Base-by-base conservation (phyloP, 164 flowering plant species). In the Stephania cephalantha region DNA sequence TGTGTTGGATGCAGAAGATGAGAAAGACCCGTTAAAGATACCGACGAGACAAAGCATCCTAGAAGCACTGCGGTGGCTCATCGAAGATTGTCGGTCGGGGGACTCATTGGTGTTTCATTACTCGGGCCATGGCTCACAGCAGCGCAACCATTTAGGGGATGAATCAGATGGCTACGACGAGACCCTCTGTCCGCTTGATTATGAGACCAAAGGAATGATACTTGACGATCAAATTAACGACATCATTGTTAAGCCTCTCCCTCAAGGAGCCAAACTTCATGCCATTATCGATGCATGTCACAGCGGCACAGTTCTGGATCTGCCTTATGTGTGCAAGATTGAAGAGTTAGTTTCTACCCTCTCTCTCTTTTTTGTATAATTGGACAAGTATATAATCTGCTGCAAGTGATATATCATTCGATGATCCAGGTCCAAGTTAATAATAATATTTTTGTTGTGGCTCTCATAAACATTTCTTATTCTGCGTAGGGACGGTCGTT, bases 31-130 rank as follows among this genome's bases (percentile, higher is more conserved):
- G 11, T 18, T 7, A 0, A 70, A 74, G 74, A 80, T 83, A 6
- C 98, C 98, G 9, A 91, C 95, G 1, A 94, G 84, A 69, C 46
- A 71, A 50, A 94, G 91, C 82, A 88, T 94, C 29, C 69, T 75
- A 69, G 73, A 12, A 78, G 91, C 94, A n/a, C 45, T 94, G 79
- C 77, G 76, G 15, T 91, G 97, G 98, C 91, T 93, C 8, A 82
- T 91, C 9, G 72, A 83, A 22, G 93, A 82, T 11, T 83, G 88
- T 76, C 83, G 77, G 72, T 58, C 90, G 1, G 94, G 97, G 7
- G 98, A 94, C 81, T 94, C 98, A 1, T 74, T 94, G 75, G 91
- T 94, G 75, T 92, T 94, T 75, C 88, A 89, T 84, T 94, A 78
- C 86, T 92, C 97, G 0, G 98, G 98, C 55, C 98, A 94, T 76